phyloP scores from a whole-genome alignment of 352 stramenopile genomes.

The Phytophthora litchii region DNA sequence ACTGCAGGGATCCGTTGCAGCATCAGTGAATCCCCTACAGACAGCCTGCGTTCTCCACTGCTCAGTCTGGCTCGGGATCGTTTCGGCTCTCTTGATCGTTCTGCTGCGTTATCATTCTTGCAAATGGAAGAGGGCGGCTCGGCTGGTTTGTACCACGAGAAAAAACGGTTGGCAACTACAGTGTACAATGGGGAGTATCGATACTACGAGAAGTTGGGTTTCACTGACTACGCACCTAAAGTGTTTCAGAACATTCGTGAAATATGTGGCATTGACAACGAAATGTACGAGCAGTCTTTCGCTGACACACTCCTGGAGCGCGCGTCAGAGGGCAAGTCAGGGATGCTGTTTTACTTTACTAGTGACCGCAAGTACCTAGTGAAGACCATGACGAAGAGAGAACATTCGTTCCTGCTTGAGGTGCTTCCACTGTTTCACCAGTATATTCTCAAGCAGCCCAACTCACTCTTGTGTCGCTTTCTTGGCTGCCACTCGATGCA shows the following conservation, averaged over 20 bases:
- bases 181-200: conserved; percentile 85
- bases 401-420: conserved; percentile 83
- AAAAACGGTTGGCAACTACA: conserved; percentile 81
- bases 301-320: conserved; percentile 82
- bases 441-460: conserved; percentile 84
- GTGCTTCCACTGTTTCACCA: conserved; percentile 86
- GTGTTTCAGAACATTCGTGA: conserved; percentile 87
- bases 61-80: conserved; percentile 42
- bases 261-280: conserved; percentile 77
- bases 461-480: conserved; percentile 82
- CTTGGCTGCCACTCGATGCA: conserved; percentile 90
- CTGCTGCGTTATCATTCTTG: conserved; percentile 52
- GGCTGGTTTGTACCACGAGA: conserved; percentile 74
- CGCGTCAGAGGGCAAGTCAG: conserved; percentile 85
- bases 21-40: conserved; percentile 58
- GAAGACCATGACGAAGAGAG: conserved; percentile 90
- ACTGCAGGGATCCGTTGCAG: conserved; percentile 84
- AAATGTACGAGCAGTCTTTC: conserved; percentile 86
- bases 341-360: conserved; percentile 91
- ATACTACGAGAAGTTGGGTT: conserved; percentile 88
- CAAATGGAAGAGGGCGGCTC: conserved; percentile 69
- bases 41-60: conserved; percentile 52
- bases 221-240: conserved; percentile 86
- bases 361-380: conserved; percentile 86
- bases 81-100: conserved; percentile 50